phyloP scores from a whole-genome alignment of 1,284 basidiomycete genomes.

The Gymnopus androsaceus region DNA sequence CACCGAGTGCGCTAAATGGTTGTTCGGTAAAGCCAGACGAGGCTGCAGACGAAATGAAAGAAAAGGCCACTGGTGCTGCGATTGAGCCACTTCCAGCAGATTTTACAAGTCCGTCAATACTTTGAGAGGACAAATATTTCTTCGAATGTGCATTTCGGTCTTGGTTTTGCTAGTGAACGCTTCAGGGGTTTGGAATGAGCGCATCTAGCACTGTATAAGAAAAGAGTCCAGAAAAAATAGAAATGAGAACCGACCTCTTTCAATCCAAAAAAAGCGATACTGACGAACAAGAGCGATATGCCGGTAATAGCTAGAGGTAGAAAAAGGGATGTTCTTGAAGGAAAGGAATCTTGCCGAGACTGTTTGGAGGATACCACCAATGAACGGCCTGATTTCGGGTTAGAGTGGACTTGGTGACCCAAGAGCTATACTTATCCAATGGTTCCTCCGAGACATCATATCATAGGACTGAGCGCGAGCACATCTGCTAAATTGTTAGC shows the following conservation, averaged over 20 bases:
- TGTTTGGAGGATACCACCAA: not conserved
- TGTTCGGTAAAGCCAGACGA: not conserved
- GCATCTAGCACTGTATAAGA: not conserved
- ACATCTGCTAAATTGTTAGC: constrained; percentile 46
- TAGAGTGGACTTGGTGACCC: not conserved
- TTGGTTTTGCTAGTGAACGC: not conserved
- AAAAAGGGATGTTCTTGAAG: not conserved
- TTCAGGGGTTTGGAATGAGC: not conserved
- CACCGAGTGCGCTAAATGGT: not conserved
- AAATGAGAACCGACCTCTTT: not conserved
- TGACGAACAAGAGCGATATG: not conserved
- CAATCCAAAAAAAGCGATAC: not conserved
- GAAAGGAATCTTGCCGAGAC: not conserved
- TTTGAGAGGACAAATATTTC: not conserved
- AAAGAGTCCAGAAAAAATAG: not conserved
- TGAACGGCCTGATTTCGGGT: not conserved
- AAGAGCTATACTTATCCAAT: constrained; percentile 32
- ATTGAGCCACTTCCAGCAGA: not conserved
- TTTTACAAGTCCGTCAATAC: not conserved
- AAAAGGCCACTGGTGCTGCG: not conserved
- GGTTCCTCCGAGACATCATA: constrained; percentile 43
- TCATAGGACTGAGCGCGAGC: constrained; percentile 40
- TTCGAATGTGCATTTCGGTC: not conserved
- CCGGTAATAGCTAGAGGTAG: not conserved
- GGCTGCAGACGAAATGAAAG: not conserved